Evolutionary conservation across 345 rosid species (phyloP), one percentile per base, ranked within the genome.

Genomic region (Euphorbia peplus): DNA sequence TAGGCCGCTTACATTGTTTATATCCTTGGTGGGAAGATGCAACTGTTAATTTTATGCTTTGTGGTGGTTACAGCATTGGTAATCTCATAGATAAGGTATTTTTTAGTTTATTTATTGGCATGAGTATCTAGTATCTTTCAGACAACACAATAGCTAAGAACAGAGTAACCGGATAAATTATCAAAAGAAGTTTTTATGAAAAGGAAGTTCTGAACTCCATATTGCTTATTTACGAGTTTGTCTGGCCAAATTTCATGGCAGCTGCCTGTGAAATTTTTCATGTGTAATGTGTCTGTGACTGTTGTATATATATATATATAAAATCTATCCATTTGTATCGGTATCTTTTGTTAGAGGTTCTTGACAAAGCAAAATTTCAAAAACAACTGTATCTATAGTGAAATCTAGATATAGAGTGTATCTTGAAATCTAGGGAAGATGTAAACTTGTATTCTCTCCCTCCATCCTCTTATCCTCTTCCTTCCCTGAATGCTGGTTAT

Each of bases 21-120:
- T 88, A 73, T 83, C 88, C 90, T 54, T 91, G 99, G 96, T 91
- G 97, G 99, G 90, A 85, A 60, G 90, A 91, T 83, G 93, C 96
- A 48, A 82, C 89, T 21, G 91, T 95, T 37, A 83, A 76, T 78
- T 95, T 91, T 54, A 95, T 91, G 97, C 79, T 82, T 5, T 83
- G 88, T 70, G 97, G 98, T 14, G 96, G 98, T 68, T 93, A 89
- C 77, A 83, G 84, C 58, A 89, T 93, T 63, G 58, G 72, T 69
- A 9, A 76, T 70, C 88, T 81, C 57, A 88, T 91, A 42, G 72
- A 81, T 66, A 80, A 83, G 96, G 97, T 89, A 70, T 51, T 25
- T 11, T 25, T 42, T 62, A n/a, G 37, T 44, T 26, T 46, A n/a
- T 21, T 32, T 37, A 24, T 21, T 5, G 32, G 18, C 47, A 21